A percentile compares a stretch with the other conserved stretches of the same genome.
Conservation (phyloP, 306 rosid genomes). For the Sechiopsis laciniata region DNA sequence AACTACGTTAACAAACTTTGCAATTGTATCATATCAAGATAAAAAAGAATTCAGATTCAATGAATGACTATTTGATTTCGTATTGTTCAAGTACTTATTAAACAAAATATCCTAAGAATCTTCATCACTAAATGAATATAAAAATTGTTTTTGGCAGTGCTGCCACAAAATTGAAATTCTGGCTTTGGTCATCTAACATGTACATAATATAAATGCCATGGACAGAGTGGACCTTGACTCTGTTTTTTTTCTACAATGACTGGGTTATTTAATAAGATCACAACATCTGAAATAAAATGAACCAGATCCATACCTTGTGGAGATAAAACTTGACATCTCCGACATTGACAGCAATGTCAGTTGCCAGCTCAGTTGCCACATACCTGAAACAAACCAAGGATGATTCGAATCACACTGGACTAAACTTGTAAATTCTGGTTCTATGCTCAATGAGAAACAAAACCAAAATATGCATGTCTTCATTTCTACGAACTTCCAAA, state of each 20-base stretch:
- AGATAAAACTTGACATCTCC: conserved; percentile 72
- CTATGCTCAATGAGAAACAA: background rate
- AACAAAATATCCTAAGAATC: background rate
- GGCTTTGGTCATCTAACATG: background rate
- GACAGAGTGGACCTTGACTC: conserved; percentile 13
- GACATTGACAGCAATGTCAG: conserved; percentile 60
- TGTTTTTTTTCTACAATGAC: background rate
- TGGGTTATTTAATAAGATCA: background rate
- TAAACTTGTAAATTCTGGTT: background rate
- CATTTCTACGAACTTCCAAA: background rate
- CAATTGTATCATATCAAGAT: too few relatives aligned
- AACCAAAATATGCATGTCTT: background rate
- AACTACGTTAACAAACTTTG: too few relatives aligned
- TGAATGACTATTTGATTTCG: background rate
- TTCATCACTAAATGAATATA: background rate
- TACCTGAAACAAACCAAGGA: conserved; percentile 43
- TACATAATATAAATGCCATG: background rate
- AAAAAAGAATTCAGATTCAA: background rate
- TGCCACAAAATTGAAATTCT: background rate
- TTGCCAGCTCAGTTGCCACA: conserved; percentile 65
- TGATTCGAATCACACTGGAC: conserved; percentile 16
- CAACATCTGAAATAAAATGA: conserved; percentile 12
- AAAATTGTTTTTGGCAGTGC: background rate
- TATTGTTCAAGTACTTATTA: background rate
- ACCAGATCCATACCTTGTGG: conserved; percentile 67